A percentile compares a stretch with the other conserved stretches of the same genome.
Conservation (phyloP, 768 basidiomycete genomes). For the Clitopilus passeckerianus region DNA sequence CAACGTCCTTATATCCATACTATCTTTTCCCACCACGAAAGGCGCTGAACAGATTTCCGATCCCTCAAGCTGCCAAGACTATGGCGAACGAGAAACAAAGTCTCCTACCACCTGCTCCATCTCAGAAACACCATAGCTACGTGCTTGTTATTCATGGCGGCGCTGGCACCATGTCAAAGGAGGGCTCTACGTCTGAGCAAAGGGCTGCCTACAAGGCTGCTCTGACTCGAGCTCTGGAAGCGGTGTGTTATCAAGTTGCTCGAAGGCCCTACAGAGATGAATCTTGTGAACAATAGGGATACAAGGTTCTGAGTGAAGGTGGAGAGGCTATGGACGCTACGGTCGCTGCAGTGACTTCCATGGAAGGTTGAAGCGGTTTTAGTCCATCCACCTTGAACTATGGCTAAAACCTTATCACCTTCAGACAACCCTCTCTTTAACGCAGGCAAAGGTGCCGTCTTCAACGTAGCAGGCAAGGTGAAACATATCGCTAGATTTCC, state of each 20-base stretch:
- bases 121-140: slow-evolving; percentile 12
- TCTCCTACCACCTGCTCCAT: slow-evolving; percentile 9
- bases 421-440: slow-evolving; percentile 78
- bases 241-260: slow-evolving; percentile 18
- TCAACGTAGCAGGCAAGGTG: slow-evolving; percentile 77
- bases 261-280: too few species aligned
- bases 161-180: slow-evolving; percentile 63
- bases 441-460: slow-evolving; percentile 76
- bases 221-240: slow-evolving; percentile 48
- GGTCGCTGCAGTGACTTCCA: slow-evolving; percentile 62
- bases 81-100: slow-evolving; percentile 11
- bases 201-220: slow-evolving; percentile 52
- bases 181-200: slow-evolving; percentile 55
- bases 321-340: slow-evolving; percentile 84
- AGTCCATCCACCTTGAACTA: background rate
- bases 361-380: slow-evolving; percentile 55
- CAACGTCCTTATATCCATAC: background rate
- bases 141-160: slow-evolving; percentile 77
- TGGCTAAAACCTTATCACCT: background rate
- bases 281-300: slow-evolving; percentile 32
- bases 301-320: slow-evolving; percentile 55
- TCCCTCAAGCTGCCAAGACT: background rate
- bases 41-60: background rate
- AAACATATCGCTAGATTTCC: slow-evolving; percentile 1
- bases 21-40: background rate